Percentiles rank a stretch among this genome's conserved stretches.
Conservation (phyloP, 371 early-diverging fungal species). For the Entomophthora muscae region DNA sequence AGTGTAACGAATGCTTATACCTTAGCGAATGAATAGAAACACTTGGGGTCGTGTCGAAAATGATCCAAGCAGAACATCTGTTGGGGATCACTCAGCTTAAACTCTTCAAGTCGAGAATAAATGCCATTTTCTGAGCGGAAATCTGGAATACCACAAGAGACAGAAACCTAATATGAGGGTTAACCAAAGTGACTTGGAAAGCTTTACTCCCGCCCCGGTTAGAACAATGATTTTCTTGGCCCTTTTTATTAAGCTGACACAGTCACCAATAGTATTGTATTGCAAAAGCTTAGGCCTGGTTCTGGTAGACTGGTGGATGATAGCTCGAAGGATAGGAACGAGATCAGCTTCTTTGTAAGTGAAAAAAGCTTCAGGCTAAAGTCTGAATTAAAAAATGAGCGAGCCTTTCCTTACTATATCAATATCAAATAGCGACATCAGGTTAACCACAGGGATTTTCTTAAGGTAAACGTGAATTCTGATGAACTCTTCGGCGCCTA, state of each 20-base stretch:
- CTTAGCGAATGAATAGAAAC: not conserved
- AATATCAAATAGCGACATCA: not conserved
- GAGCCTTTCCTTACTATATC: not conserved
- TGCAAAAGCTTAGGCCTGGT: not conserved
- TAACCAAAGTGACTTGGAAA: conserved; percentile 53
- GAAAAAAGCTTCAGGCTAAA: not conserved
- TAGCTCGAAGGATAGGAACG: not conserved
- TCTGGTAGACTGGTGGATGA: not conserved
- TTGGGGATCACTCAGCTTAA: conserved; percentile 75
- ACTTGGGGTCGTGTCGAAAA: conserved; percentile 21
- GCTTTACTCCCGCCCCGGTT: conserved; percentile 93
- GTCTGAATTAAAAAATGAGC: not conserved
- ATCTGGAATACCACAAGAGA: conserved; percentile 47
- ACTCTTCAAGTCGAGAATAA: conserved; percentile 72
- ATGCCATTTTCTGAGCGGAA: conserved; percentile 87
- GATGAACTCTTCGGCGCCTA: not conserved
- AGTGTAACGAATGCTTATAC: conserved; percentile 64
- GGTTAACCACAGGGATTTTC: not conserved
- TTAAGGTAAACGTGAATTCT: not conserved
- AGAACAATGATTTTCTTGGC: conserved; percentile 72
- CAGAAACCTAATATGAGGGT: conserved; percentile 12
- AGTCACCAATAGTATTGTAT: not conserved
- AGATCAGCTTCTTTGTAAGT: not conserved
- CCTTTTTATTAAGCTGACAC: not conserved
- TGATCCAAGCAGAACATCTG: conserved; percentile 84